Conservation (phyloP, 208 protist species). For the Angomonas ambiguus region DNA sequence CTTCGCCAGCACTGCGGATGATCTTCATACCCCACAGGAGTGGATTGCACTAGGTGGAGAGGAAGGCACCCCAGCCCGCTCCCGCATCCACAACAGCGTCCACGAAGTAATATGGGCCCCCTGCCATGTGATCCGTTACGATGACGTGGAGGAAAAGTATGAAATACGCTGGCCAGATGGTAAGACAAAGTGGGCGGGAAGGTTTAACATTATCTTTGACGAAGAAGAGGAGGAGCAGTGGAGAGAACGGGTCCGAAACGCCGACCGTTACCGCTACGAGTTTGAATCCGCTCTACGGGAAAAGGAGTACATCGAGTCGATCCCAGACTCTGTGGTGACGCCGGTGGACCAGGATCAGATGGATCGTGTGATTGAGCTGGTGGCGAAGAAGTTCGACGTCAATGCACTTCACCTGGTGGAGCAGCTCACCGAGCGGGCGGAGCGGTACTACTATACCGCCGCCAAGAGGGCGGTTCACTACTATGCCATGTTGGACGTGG, state of each 20-base stretch:
- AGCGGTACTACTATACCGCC: slow-evolving; percentile 74
- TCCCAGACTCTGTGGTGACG: slow-evolving; percentile 46
- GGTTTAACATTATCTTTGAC: slow-evolving; percentile 90
- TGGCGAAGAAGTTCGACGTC: slow-evolving; percentile 74
- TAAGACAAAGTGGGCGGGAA: slow-evolving; percentile 76
- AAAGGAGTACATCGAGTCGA: slow-evolving; percentile 67
- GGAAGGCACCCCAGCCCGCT: slow-evolving; percentile 74
- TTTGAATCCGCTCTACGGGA: slow-evolving; percentile 74
- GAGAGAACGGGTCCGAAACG: slow-evolving; percentile 64
- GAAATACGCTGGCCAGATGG: slow-evolving; percentile 71
- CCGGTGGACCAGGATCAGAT: slow-evolving; percentile 80
- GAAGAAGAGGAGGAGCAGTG: slow-evolving; percentile 68
- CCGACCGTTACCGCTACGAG: slow-evolving; percentile 62
- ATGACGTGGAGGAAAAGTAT: slow-evolving; percentile 54
- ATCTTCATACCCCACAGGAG: slow-evolving; percentile 62
- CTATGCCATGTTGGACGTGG: slow-evolving; percentile 55
- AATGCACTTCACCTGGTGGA: slow-evolving; percentile 71
- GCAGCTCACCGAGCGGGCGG: slow-evolving; percentile 60
- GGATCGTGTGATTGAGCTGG: slow-evolving; percentile 75
- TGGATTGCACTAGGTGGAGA: slow-evolving; percentile 70
- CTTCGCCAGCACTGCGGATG: slow-evolving; percentile 79
- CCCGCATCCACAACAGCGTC: slow-evolving; percentile 61
- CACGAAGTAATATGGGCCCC: slow-evolving; percentile 45
- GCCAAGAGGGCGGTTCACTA: slow-evolving; percentile 76
- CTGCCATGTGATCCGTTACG: slow-evolving; percentile 74